Evolutionary conservation across 805 yeast species (phyloP).

Genomic region (Starmera pachycereana): DNA sequence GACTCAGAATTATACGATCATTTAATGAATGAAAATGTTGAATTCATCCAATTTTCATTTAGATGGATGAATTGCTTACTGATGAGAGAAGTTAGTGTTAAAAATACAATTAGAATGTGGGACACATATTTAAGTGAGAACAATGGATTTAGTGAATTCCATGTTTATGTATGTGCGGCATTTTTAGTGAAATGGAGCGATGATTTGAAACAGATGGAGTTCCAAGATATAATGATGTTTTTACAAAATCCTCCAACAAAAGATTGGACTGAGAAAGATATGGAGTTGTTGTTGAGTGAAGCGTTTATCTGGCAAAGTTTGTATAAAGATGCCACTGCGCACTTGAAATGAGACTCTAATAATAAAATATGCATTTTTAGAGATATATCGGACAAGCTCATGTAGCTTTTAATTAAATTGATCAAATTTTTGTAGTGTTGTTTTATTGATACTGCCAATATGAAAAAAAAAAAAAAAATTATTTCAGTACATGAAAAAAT

Average conservation of each 20-base stretch:
- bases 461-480: no score
- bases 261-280: conserved; percentile 79
- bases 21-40: conserved; percentile 73
- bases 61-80: conserved; percentile 98
- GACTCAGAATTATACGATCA: conserved; percentile 68
- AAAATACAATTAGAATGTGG: conserved; percentile 89
- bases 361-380: no score
- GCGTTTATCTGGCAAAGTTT: conserved; percentile 95
- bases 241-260: conserved; percentile 84
- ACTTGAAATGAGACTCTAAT: conserved; percentile 33
- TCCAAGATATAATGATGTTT: conserved; percentile 88
- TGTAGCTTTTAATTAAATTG: no score
- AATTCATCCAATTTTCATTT: conserved; percentile 90
- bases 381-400: no score
- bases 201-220: conserved; percentile 73
- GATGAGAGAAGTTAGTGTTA: conserved; percentile 84
- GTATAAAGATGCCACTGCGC: conserved; percentile 85
- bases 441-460: no score
- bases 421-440: no score
- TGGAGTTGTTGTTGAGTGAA: conserved; percentile 86
- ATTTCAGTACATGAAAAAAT: no score
- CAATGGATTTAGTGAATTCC: conserved; percentile 81
- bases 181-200: conserved; percentile 82
- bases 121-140: conserved; percentile 81
- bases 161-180: conserved; percentile 96